Percentiles rank a stretch among this genome's conserved stretches.
Conservation (phyloP, 495 filamentous ascomycete genomes). For the Bryoglossum gracile region DNA sequence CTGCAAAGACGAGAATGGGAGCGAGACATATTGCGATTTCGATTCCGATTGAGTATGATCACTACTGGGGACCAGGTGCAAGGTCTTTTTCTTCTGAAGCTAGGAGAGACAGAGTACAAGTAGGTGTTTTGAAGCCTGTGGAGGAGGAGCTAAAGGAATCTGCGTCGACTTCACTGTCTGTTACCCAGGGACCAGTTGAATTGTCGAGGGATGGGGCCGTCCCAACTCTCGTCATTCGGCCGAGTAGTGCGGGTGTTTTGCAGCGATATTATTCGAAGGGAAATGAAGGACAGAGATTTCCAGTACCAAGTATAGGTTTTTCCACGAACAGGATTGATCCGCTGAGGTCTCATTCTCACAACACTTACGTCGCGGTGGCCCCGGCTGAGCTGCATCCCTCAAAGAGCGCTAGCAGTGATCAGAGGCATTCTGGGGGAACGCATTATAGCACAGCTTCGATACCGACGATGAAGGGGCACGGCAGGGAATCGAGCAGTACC, state of each 20-base stretch:
- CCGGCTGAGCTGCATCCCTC: not conserved
- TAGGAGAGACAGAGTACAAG: constrained; percentile 4
- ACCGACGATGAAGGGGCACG: constrained; percentile 1
- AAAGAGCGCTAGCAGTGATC: constrained; percentile 8
- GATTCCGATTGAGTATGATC: constrained; percentile 32
- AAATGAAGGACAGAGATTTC: too few species aligned
- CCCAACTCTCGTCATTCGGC: too few species aligned
- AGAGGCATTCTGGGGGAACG: constrained; percentile 18
- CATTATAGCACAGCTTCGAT: constrained; percentile 11
- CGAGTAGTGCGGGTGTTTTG: too few species aligned
- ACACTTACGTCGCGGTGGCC: constrained; percentile 1
- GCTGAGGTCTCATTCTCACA: too few species aligned
- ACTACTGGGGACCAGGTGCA: constrained; percentile 1
- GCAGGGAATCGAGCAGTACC: constrained; percentile 13
- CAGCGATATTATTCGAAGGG: too few species aligned
- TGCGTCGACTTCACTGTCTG: constrained; percentile 16
- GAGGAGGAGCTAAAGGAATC: constrained; percentile 27
- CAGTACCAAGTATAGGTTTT: too few species aligned
- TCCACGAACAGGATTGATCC: too few species aligned
- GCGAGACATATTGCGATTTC: constrained; percentile 45
- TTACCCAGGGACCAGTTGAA: too few species aligned
- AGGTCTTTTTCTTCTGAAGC: not conserved
- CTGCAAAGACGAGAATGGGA: constrained; percentile 33
- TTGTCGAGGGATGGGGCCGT: too few species aligned
- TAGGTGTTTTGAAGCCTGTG: constrained; percentile 23